Base-by-base conservation (phyloP, 148 eudicot genomes). In the Oxyria digyna region DNA sequence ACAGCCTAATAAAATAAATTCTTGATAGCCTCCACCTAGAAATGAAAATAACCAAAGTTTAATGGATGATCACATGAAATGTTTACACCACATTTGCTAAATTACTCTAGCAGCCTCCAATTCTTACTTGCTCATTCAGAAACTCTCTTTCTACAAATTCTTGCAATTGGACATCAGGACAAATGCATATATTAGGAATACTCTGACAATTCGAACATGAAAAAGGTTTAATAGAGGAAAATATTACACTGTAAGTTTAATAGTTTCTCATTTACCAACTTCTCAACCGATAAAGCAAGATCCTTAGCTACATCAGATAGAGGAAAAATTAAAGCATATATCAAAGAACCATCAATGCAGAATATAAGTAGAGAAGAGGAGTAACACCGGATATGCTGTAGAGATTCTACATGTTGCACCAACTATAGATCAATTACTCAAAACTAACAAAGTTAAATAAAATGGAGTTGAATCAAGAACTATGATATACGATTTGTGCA, bases 271-370 rank as follows among this genome's bases (percentile, higher is more conserved):
- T 93, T 93, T 6, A 87, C 85, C 67, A 93, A 80, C 80, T 93
- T 93, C 79, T 93, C 98, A 85, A 93, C 67, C 42, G 96, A 93
- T 78, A 93, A 69, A 4, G 97, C 90, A 75, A 93, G 94, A 71
- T 93, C 96, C 98, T 89, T 93, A 26, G 95, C 98, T 93, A 79
- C 55, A 77, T 54, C 14, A 64, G 24, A 66, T 35, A 49, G 12
- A 74, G 37, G 8, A 29, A 49, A 42, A 29, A 1, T 29, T 31
- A n/a, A 35, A 35, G 6, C 38, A 35, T 6, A 35, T 35, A 2
- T 35, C 38, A 35, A n/a, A n/a, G n/a, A n/a, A n/a, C n/a, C n/a
- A n/a, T n/a, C n/a, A n/a, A n/a, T n/a, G n/a, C n/a, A n/a, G n/a
- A n/a, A n/a, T n/a, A n/a, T n/a, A n/a, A 21, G 31, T 13, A 54